Percentiles rank a stretch among this genome's conserved stretches.
Conservation (phyloP, 2,329 filamentous ascomycete genomes). For the Neodidymelliopsis sp. region DNA sequence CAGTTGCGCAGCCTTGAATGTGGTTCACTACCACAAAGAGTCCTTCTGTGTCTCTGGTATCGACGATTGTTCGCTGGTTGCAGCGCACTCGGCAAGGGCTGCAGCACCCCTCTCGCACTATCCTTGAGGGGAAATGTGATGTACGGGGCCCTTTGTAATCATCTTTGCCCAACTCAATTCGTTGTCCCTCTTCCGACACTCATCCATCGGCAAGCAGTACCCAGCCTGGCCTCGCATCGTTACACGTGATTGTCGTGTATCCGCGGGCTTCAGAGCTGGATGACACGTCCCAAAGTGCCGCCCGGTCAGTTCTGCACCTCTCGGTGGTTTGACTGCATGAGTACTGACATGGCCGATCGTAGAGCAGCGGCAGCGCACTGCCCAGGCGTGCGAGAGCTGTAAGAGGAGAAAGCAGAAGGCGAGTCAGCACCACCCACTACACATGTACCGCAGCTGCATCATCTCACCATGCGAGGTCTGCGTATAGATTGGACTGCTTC, state of each 20-base stretch:
- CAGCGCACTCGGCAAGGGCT: conserved; percentile 10
- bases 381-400: conserved; percentile 70
- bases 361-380: conserved; percentile 69
- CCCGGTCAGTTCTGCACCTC: conserved; percentile 34
- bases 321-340: conserved; percentile 11
- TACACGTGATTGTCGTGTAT: conserved; percentile 34
- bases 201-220: conserved; percentile 36
- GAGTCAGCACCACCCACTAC: conserved; percentile 35
- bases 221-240: conserved; percentile 19
- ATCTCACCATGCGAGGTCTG: neutral
- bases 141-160: conserved; percentile 18
- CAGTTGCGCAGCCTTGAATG: conserved; percentile 4
- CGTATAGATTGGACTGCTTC: neutral
- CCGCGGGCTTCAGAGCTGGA: conserved; percentile 19
- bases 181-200: conserved; percentile 41
- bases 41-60: conserved; percentile 11
- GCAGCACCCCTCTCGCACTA: conserved; percentile 17
- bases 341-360: conserved; percentile 60
- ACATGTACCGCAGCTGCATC: conserved; percentile 4
- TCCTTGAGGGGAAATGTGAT: conserved; percentile 18
- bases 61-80: conserved; percentile 17
- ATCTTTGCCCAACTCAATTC: conserved; percentile 19
- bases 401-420: conserved; percentile 74
- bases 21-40: conserved; percentile 17
- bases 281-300: conserved; percentile 48